A percentile compares a stretch with the other conserved stretches of the same genome.
phyloP scores from a whole-genome alignment of 805 yeast genomes.

The Cyberlindnera mississippiensis region DNA sequence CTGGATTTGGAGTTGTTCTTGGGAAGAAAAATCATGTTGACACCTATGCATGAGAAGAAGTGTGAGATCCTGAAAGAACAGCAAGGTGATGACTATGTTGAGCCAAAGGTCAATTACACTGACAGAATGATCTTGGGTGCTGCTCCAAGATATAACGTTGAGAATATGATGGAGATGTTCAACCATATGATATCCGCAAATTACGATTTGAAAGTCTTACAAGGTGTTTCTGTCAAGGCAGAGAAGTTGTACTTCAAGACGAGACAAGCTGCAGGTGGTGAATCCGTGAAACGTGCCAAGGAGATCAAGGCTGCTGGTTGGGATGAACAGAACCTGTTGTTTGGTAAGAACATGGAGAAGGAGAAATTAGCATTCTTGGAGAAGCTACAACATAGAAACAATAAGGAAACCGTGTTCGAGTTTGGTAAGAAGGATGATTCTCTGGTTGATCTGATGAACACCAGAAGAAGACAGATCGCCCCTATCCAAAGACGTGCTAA shows the following conservation, averaged over 20 bases:
- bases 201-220: conserved; percentile 63
- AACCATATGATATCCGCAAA: conserved; percentile 55
- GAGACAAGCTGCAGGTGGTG: conserved; percentile 79
- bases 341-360: conserved; percentile 70
- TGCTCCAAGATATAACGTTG: conserved; percentile 69
- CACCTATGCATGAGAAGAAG: conserved; percentile 65
- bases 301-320: conserved; percentile 74
- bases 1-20: conserved; percentile 86
- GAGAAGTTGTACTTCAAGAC: conserved; percentile 85
- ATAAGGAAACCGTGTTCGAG: conserved; percentile 93
- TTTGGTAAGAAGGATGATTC: conserved; percentile 65
- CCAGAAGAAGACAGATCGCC: conserved; percentile 81
- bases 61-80: conserved; percentile 46
- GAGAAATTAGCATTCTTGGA: conserved; percentile 72
- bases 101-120: conserved; percentile 65
- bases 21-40: conserved; percentile 73
- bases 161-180: conserved; percentile 66
- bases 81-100: conserved; percentile 39
- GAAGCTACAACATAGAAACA: conserved; percentile 60
- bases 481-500: conserved; percentile 78
- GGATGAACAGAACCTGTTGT: conserved; percentile 82
- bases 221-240: conserved; percentile 77
- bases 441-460: conserved; percentile 78
- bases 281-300: conserved; percentile 80
- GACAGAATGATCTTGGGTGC: conserved; percentile 80